Evolutionary conservation across 495 filamentous ascomycete genomes (phyloP), one percentile per base, ranked within the genome.

Genomic region (Aspergillus olivimuriae): DNA sequence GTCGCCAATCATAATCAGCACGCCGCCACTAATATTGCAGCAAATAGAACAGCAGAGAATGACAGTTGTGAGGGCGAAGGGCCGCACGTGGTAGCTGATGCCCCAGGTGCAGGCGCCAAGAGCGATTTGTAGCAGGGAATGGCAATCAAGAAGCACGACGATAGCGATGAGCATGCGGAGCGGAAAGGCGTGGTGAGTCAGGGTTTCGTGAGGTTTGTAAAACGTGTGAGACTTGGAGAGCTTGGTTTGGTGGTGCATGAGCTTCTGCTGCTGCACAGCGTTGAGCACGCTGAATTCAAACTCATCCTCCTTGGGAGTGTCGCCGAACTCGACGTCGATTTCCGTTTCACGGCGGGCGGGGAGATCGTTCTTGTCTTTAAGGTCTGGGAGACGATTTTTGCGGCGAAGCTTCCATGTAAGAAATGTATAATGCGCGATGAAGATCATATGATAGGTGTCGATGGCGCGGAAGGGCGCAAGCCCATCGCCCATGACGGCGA

Each of bases 361-460:
- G 3, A 88, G 65, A 52, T 88, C 84, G 51, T 87, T 89, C 49
- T 83, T 78, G 52, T 89, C 78, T 17, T 75, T 72, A 11, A 89
- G 66, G 15, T 77, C 61, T 0, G 80, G 82, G 3, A 90, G 69
- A 6, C 61, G 58, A n/a, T 77, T 69, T 58, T 77, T 76, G 28
- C 72, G 64, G 19, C 86, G 81, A 9, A 84, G 61, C 37, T 80
- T 79, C 84, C 83, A 88, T 1, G 85, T 87, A 23, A 79, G 61
- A 35, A 81, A 76, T 39, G 87, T 80, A 55, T 80, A 78, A 44
- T 74, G 74, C 0, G 80, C 80, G 40, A 87, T 82, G 53, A 73
- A 87, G 30, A 75, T 70, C 83, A 87, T 87, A 53, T 89, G 84
- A 58, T 89, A 91, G 0, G 86, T 91, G 55, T 91, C 86, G 4